Percentiles rank a stretch among this genome's conserved stretches.
Evolutionary conservation across 257 asterid species (phyloP).

Genomic region (Jaltomata sinuosa): DNA sequence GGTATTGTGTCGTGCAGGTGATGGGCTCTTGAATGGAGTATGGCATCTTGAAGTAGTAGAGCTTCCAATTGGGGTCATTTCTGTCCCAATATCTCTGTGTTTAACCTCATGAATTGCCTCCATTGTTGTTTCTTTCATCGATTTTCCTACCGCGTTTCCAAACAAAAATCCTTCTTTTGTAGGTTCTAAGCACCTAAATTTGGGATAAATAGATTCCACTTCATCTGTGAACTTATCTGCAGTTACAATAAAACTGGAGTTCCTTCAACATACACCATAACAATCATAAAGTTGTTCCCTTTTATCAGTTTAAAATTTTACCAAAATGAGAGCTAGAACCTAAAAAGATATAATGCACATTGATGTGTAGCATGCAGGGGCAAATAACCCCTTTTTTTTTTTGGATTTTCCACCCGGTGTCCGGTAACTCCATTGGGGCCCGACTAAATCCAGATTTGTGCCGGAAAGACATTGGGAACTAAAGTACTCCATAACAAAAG

Average conservation of each 20-base stretch:
- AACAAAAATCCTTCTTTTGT: constrained; percentile 65
- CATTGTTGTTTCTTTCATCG: constrained; percentile 17
- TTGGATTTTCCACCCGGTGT: neutral
- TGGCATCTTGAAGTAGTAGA: constrained; percentile 92
- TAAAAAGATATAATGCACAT: neutral
- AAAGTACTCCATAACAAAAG: neutral
- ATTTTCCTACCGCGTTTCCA: constrained; percentile 22
- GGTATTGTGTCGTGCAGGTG: constrained; percentile 87
- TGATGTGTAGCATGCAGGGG: neutral
- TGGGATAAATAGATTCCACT: constrained; percentile 25
- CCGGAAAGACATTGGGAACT: neutral
- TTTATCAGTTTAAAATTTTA: neutral
- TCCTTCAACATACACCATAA: neutral
- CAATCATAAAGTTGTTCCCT: neutral
- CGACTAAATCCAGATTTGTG: neutral
- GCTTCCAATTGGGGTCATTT: constrained; percentile 96
- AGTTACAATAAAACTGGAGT: constrained; percentile 7
- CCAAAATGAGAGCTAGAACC: neutral
- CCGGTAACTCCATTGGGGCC: neutral
- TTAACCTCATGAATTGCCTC: constrained; percentile 32
- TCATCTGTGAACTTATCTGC: constrained; percentile 82
- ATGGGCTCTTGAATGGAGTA: constrained; percentile 65
- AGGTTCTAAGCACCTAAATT: constrained; percentile 48
- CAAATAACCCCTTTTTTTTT: neutral
- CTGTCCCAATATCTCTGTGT: constrained; percentile 88